Conservation (phyloP, 2,329 filamentous ascomycete genomes). For the Colletotrichum sublineola region DNA sequence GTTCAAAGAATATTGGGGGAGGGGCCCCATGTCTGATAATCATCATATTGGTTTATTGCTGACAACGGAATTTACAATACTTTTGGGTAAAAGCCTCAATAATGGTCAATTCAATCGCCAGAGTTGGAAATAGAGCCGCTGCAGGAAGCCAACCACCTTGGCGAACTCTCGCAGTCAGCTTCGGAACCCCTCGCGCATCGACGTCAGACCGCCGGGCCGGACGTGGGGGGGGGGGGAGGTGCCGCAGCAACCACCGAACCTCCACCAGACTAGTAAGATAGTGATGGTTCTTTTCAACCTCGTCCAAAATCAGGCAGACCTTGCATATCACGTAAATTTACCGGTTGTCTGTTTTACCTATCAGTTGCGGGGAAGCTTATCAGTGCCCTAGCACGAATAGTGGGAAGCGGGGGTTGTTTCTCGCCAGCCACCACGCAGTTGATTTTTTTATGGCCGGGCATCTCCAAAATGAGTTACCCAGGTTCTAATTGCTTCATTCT, state of each 20-base stretch:
- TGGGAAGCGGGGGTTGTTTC: conserved; percentile 12
- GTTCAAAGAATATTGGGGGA: neutral
- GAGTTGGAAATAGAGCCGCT: neutral
- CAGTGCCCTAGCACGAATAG: conserved; percentile 17
- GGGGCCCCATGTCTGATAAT: too few relatives aligned
- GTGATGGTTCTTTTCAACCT: neutral
- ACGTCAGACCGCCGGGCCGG: conserved; percentile 14
- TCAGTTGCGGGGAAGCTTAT: conserved; percentile 24
- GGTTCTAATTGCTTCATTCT: neutral
- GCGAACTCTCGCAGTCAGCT: neutral
- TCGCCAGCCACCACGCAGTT: conserved; percentile 2
- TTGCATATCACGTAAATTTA: neutral
- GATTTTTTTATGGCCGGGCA: fast-evolving
- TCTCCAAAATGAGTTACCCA: neutral
- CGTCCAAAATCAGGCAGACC: neutral
- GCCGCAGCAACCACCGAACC: neutral
- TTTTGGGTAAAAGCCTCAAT: neutral
- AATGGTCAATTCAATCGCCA: conserved; percentile 13
- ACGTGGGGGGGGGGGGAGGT: neutral
- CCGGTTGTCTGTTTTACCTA: conserved; percentile 1
- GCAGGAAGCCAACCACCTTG: neutral
- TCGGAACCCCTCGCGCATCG: too few relatives aligned
- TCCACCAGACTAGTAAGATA: neutral
- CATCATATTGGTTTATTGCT: neutral
- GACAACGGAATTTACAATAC: neutral